phyloP scores from a whole-genome alignment of 371 early-diverging fungal genomes.

The Syncephalis plumigaleata region DNA sequence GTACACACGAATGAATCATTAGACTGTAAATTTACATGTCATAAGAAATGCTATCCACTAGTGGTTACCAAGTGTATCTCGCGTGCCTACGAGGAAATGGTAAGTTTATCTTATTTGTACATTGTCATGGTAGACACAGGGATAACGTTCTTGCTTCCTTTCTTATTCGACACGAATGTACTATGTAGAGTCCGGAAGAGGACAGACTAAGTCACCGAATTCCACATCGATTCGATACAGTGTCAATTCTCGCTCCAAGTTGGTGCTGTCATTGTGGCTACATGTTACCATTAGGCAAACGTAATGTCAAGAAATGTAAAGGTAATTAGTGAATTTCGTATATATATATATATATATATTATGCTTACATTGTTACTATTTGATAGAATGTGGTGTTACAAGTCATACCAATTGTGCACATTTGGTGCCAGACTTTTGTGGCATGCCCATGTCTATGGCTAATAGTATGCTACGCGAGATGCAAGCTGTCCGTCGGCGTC shows the following conservation, averaged over 20 bases:
- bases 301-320: conserved; percentile 38
- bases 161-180: background rate
- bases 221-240: conserved; percentile 77
- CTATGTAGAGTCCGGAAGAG: conserved; percentile 25
- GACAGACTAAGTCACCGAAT: conserved; percentile 73
- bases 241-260: conserved; percentile 55
- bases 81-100: conserved; percentile 27
- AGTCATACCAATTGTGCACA: conserved; percentile 74
- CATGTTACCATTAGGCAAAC: conserved; percentile 70
- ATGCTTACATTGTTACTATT: background rate
- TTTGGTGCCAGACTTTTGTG: conserved; percentile 87
- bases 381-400: conserved; percentile 50
- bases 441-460: conserved; percentile 68
- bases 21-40: conserved; percentile 89
- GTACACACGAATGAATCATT: background rate
- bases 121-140: background rate
- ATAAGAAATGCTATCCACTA: conserved; percentile 67
- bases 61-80: conserved; percentile 87
- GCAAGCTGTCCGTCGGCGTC: too few relatives aligned
- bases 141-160: background rate
- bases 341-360: background rate
- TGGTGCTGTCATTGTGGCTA: conserved; percentile 98
- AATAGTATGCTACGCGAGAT: conserved; percentile 10
- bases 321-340: conserved; percentile 7
- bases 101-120: too few relatives aligned